These are phyloP conservation scores for Triticum urartu DNA, from an alignment of 176 grass and related monocot genomes.

Conservation along the genomic window DNA sequence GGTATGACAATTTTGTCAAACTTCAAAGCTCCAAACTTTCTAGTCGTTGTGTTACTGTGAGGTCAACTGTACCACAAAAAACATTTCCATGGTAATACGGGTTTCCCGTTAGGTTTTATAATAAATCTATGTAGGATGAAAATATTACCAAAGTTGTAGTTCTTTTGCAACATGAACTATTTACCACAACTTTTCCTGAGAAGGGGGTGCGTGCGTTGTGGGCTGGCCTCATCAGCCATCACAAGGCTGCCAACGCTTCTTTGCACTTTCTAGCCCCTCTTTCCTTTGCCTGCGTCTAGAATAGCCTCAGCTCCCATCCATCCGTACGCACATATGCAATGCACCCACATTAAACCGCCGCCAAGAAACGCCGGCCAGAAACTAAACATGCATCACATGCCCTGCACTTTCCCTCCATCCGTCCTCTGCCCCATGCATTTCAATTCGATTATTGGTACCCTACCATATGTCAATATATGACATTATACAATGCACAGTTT, in stretches of 20 bases:
- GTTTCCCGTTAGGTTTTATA: too few relatives aligned
- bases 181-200: too few relatives aligned
- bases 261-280: not conserved
- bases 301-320: not conserved
- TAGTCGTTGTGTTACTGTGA: too few relatives aligned
- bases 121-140: too few relatives aligned
- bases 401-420: not conserved
- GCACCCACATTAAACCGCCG: constrained; percentile 4
- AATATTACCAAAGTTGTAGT: not conserved
- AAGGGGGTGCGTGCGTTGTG: not conserved
- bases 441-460: not conserved
- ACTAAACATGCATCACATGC: not conserved
- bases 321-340: not conserved
- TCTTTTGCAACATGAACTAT: not conserved
- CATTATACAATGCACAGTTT: not conserved
- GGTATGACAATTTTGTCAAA: too few relatives aligned
- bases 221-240: too few relatives aligned
- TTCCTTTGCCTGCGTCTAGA: not conserved
- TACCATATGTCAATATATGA: not conserved
- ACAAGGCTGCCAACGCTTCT: not conserved
- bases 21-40: too few relatives aligned
- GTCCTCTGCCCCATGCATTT: not conserved
- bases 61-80: too few relatives aligned
- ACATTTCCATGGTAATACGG: not conserved
- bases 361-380: not conserved